Base-by-base conservation (phyloP, 2,329 filamentous ascomycete species). In the Paraphaeosphaeria minitans region DNA sequence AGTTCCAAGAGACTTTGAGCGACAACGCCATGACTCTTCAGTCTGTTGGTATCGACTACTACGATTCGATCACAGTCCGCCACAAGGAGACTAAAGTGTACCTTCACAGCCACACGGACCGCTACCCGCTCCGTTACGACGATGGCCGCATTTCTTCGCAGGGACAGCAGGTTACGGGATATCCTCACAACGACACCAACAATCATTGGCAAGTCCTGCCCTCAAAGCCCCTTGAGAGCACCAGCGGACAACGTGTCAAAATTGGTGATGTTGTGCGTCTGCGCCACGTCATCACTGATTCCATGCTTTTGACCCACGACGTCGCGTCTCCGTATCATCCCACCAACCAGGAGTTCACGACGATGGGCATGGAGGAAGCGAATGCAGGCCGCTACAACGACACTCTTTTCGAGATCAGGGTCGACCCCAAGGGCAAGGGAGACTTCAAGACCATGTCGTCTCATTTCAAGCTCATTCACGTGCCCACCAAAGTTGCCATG, bases 11-110 rank as follows among this genome's bases (percentile, higher is more conserved):
- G 81, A 98, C 95, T 1, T 83, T 99, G 64, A 93, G 90, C 72
- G 94, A 99, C 81, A 99, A 99, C 74, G 80, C 90, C 61, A 95
- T 99, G 92, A 86, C 92, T 60, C 87, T 92, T 66, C 93, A 95
- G 70, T 89, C 95, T 16, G 81, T 97, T 55, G 88, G 88, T 47
- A 91, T 99, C 65, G 84, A 97, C 69, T 99, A 96, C 82, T 94
- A 91, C 71, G 95, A 99, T 75, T 85, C 83, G 55, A 91, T 99
- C 69, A 90, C 89, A 46, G 85, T 99, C 69, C 88, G 88, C 61
- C 95, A 99, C 85, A 99, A 98, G 84, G 95, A 99, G 75, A 99
- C 95, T 69, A 97, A 96, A 81, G 88, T 92, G 12, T 97, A 93
- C 74, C 88, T 99, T 22, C 95, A 99, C 84, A 97, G 93, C 74